Conservation (phyloP, 2,329 filamentous ascomycete genomes). For the Phyllosticta capitalensis region DNA sequence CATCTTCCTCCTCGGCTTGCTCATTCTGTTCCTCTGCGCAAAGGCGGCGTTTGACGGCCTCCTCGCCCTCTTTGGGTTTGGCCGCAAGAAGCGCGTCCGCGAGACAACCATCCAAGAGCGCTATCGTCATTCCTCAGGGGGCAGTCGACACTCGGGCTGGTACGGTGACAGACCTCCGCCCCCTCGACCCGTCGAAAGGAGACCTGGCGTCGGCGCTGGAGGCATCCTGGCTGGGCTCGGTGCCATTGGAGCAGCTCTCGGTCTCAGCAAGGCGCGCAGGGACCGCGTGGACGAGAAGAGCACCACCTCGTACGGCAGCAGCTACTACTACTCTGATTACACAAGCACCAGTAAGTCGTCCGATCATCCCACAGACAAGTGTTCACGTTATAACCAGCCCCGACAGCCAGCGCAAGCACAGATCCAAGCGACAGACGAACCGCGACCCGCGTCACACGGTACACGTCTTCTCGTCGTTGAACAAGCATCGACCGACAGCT, state of each 20-base stretch:
- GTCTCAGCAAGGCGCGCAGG: conserved; percentile 33
- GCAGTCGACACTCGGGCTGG: conserved; percentile 31
- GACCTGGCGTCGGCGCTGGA: conserved; percentile 23
- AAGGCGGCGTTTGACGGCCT: conserved; percentile 47
- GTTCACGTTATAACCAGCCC: conserved; percentile 15
- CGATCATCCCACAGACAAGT: background rate
- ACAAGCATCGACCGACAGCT: background rate
- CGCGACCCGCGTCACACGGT: conserved; percentile 24
- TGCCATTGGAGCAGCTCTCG: conserved; percentile 35
- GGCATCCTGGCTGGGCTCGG: conserved; percentile 35
- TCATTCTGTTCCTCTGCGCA: conserved; percentile 64
- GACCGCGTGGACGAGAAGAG: conserved; percentile 36
- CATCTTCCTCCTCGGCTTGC: conserved; percentile 54
- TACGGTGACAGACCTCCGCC: conserved; percentile 33
- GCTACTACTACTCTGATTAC: conserved; percentile 36
- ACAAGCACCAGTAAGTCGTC: conserved; percentile 37
- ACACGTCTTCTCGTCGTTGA: conserved; percentile 19
- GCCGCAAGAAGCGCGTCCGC: conserved; percentile 39
- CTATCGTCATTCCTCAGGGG: conserved; percentile 45
- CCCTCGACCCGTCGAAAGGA: conserved; percentile 24
- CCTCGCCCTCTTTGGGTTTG: conserved; percentile 52
- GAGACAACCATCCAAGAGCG: conserved; percentile 56
- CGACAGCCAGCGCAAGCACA: conserved; percentile 36
- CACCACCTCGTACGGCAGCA: conserved; percentile 23
- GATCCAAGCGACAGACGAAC: conserved; percentile 27